Evolutionary conservation across 257 asterid genomes (phyloP).

Genomic region (Capsicum chinense): DNA sequence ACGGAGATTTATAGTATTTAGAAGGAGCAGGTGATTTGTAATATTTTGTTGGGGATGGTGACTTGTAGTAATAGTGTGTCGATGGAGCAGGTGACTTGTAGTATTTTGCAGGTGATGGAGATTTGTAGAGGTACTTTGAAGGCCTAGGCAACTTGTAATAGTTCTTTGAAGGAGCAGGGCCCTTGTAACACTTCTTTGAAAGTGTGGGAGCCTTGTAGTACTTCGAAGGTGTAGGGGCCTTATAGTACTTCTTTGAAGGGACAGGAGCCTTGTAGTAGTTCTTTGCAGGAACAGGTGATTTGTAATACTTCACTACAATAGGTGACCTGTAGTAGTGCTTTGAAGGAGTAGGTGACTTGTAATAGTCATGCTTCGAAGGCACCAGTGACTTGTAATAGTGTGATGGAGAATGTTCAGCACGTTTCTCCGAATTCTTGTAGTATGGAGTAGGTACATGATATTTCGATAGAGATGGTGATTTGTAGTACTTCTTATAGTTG

Average conservation of each 20-base stretch:
- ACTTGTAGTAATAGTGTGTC: background rate
- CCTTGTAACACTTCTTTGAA: background rate
- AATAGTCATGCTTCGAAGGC: background rate
- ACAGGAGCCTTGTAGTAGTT: background rate
- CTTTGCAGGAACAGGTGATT: background rate
- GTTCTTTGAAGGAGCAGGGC: background rate
- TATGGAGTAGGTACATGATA: background rate
- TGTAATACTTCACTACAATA: background rate
- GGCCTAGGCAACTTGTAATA: background rate
- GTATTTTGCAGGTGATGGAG: background rate
- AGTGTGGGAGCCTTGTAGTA: background rate
- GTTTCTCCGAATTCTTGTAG: background rate
- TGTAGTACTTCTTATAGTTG: background rate
- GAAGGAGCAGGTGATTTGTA: background rate
- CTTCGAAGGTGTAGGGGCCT: background rate
- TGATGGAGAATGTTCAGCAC: background rate
- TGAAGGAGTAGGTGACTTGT: background rate
- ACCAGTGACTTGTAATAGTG: background rate
- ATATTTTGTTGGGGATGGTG: background rate
- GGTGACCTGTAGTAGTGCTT: background rate
- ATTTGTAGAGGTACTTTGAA: background rate
- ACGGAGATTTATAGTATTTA: background rate
- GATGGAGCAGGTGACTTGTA: background rate
- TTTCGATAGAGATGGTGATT: constrained; percentile 6
- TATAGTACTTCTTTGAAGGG: background rate